Evolutionary conservation across 2,329 filamentous ascomycete genomes (phyloP), one percentile per base, ranked within the genome.

Genomic region (Nemania sp.): DNA sequence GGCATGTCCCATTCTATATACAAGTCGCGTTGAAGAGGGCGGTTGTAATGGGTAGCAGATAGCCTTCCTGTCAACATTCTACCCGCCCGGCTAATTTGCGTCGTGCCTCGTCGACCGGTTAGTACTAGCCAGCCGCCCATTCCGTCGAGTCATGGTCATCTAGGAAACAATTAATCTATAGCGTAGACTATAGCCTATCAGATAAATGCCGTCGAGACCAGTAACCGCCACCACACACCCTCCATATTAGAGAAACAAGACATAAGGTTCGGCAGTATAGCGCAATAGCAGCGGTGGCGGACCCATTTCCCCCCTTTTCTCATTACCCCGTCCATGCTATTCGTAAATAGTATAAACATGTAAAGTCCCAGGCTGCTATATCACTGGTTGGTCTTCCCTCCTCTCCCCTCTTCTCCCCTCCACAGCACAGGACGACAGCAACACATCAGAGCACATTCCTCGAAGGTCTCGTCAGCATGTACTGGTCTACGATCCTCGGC

Each of bases 401-500:
- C 53, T 41, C 32, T 15, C 26, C 29, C 15, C 15, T 24, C 13
- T 18, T 5, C 15, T 57, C 26, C 49, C 41, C 29, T 53, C 32
- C 43, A 38, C 20, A 56, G 20, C 22, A 15, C 52, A 32, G 29
- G 5, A 32, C 5, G 29, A 32, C 29, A 32, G 29, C 29, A 32
- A 32, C 29, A 32, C 29, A 4, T 32, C 8, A 32, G 29, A 62
- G 24, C 24, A 63, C 24, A 45, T 41, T 26, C 27, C 18, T 49
- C 35, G n/a, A 13, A 41, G 27, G 49, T 24, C 35, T 52, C n/a
- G 38, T 20, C 55, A 77, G 67, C 61, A 79, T 79, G 78, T 74
- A 75, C 64, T 79, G 76, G 77, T 67, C 76, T 62, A 69, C 75
- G 56, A 68, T 79, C 38, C 72, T 79, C 71, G 70, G 74, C 55